A percentile compares a stretch with the other conserved stretches of the same genome.
phyloP scores from a whole-genome alignment of 2,329 filamentous ascomycete species.

The Xylaria sp. region DNA sequence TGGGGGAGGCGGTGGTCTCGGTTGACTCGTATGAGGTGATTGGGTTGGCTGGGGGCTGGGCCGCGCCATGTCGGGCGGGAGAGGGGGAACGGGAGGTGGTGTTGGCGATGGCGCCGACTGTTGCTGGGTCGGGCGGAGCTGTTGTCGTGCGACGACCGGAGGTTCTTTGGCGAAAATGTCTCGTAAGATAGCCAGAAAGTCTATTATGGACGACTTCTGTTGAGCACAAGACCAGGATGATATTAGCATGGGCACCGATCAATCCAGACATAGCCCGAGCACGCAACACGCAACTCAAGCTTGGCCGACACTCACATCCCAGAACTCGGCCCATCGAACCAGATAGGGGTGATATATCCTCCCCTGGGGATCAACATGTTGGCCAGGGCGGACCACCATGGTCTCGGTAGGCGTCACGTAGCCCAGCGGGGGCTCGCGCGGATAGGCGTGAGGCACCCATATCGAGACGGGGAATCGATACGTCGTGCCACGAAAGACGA shows the following conservation, averaged over 20 bases:
- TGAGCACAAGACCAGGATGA: background rate
- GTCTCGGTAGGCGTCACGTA: slow-evolving; percentile 90
- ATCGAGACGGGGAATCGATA: slow-evolving; percentile 92
- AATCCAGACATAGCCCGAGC: background rate
- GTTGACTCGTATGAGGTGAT: slow-evolving; percentile 49
- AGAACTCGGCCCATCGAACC: slow-evolving; percentile 86
- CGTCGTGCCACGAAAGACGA: slow-evolving; percentile 85
- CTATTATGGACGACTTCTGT: slow-evolving; percentile 83
- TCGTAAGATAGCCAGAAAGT: slow-evolving; percentile 83
- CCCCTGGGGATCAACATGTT: slow-evolving; percentile 94
- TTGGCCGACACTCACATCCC: slow-evolving; percentile 75
- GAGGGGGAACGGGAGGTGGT: slow-evolving; percentile 76
- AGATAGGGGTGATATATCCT: slow-evolving; percentile 96
- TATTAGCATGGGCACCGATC: background rate
- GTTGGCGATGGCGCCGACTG: slow-evolving; percentile 54
- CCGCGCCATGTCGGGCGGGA: slow-evolving; percentile 71
- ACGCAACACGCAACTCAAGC: background rate
- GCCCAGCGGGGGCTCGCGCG: slow-evolving; percentile 82
- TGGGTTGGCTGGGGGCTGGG: slow-evolving; percentile 52
- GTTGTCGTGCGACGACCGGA: slow-evolving; percentile 81
- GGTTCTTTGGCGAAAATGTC: slow-evolving; percentile 96
- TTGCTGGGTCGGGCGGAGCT: slow-evolving; percentile 56
- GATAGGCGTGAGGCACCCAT: slow-evolving; percentile 94
- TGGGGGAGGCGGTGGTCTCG: slow-evolving; percentile 62
- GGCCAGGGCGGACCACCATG: slow-evolving; percentile 90